Evolutionary conservation across 805 yeast genomes (phyloP).

Genomic region (Blastobotrys muscicola): DNA sequence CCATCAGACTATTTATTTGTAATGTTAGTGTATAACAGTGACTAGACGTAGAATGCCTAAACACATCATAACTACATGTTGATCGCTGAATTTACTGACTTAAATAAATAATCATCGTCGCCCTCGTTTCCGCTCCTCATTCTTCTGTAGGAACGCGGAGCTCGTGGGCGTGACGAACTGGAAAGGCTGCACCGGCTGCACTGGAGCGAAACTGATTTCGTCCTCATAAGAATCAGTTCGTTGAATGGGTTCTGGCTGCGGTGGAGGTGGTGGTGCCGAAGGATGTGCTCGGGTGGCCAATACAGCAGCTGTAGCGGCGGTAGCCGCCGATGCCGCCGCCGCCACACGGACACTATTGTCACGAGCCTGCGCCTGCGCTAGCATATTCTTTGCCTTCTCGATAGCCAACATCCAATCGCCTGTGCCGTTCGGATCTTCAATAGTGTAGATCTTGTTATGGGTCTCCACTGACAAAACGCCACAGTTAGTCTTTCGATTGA

Average conservation of each 20-base stretch:
- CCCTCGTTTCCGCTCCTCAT: conserved; percentile 12
- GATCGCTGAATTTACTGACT: background rate
- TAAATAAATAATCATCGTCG: conserved; percentile 2
- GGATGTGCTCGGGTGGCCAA: conserved; percentile 20
- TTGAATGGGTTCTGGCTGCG: background rate
- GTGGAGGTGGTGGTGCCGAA: background rate
- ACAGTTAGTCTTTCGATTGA: conserved; percentile 17
- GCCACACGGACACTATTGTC: background rate
- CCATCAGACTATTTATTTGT: too few species aligned
- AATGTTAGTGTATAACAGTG: too few species aligned
- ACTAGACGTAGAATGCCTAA: too few species aligned
- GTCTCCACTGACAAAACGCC: conserved; percentile 27
- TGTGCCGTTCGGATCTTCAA: conserved; percentile 26
- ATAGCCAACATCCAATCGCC: conserved; percentile 27
- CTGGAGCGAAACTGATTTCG: too few species aligned
- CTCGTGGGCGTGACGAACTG: conserved; percentile 1
- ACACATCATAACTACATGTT: too few species aligned
- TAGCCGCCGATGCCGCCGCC: conserved; percentile 6
- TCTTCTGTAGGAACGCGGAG: conserved; percentile 15
- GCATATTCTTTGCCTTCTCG: conserved; percentile 21
- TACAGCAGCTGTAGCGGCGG: conserved; percentile 29
- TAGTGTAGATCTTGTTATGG: conserved; percentile 24
- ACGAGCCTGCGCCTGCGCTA: conserved; percentile 17
- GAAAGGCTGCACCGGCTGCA: too few species aligned
- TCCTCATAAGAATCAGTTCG: conserved; percentile 5